These are phyloP conservation scores for Eustoma russellianum DNA, from an alignment of 257 asterid genomes.

Conservation along the genomic window DNA sequence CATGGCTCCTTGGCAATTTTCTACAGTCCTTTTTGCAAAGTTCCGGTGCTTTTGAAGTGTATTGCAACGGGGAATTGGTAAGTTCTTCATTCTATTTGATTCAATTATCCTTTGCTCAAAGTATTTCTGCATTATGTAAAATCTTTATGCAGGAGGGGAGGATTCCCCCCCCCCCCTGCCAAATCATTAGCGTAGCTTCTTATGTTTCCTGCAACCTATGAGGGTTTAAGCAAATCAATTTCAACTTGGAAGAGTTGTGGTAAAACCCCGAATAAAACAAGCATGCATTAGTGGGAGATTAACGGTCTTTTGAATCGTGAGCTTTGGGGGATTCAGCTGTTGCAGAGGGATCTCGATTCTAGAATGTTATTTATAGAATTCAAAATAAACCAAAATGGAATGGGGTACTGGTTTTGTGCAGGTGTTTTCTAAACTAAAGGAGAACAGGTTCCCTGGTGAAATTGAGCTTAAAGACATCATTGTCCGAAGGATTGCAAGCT, in stretches of 20 bases:
- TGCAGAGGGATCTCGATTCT: too few relatives aligned
- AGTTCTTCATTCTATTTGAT: constrained; percentile 7
- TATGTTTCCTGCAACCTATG: not conserved
- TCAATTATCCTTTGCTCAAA: not conserved
- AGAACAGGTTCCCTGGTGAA: constrained; percentile 83
- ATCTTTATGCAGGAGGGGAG: too few relatives aligned
- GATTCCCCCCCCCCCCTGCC: too few relatives aligned
- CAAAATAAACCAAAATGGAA: too few relatives aligned
- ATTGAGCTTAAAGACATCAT: constrained; percentile 82
- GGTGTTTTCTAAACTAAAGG: constrained; percentile 79
- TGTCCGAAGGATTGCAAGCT: constrained; percentile 46
- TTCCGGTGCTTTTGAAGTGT: constrained; percentile 90
- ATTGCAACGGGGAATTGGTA: constrained; percentile 80
- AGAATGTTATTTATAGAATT: too few relatives aligned
- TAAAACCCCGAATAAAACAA: too few relatives aligned
- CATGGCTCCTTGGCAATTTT: constrained; percentile 85
- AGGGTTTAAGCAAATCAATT: not conserved
- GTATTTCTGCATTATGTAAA: not conserved
- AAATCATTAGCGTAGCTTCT: not conserved
- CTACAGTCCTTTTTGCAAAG: constrained; percentile 78
- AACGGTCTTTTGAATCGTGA: too few relatives aligned
- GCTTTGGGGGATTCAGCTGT: too few relatives aligned
- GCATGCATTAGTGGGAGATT: too few relatives aligned
- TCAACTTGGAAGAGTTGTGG: too few relatives aligned
- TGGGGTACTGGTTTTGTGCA: constrained; percentile 22